These are phyloP conservation scores for Mikania micrantha DNA, from an alignment of 129 eudicot genomes.

Conservation along the genomic window DNA sequence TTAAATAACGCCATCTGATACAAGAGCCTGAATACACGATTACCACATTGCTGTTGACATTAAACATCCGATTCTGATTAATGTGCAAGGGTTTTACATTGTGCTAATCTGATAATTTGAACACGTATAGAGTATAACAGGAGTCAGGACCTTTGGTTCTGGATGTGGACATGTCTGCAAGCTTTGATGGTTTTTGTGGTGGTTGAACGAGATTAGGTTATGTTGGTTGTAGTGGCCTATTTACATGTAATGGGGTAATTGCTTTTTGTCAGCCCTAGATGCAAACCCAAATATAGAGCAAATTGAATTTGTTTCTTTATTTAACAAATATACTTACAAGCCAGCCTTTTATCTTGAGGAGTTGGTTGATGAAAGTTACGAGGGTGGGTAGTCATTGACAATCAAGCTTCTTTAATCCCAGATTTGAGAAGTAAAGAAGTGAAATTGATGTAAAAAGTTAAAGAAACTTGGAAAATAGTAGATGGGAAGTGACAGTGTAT, in stretches of 20 bases:
- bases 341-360: not conserved
- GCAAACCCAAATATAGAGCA: not conserved
- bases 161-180: not conserved
- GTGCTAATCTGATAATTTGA: not conserved
- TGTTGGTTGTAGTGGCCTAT: not conserved
- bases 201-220: not conserved
- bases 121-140: not conserved
- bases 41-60: not conserved
- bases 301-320: not conserved
- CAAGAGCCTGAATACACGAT: not conserved
- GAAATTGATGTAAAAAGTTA: not conserved
- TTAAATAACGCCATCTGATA: not conserved
- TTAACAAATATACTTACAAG: not conserved
- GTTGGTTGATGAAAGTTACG: not conserved
- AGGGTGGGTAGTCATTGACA: not conserved
- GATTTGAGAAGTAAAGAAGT: constrained; percentile 4
- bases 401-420: not conserved
- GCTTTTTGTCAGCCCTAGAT: constrained; percentile 6
- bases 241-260: not conserved
- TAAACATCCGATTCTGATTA: not conserved
- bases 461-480: not conserved
- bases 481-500: not conserved
- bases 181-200: not conserved
- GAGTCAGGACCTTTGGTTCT: not conserved
- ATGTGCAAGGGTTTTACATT: constrained; percentile 2